Evolutionary conservation across 106 monocot genomes (phyloP), one percentile per base, ranked within the genome.

Genomic region (Vanilla planifolia): DNA sequence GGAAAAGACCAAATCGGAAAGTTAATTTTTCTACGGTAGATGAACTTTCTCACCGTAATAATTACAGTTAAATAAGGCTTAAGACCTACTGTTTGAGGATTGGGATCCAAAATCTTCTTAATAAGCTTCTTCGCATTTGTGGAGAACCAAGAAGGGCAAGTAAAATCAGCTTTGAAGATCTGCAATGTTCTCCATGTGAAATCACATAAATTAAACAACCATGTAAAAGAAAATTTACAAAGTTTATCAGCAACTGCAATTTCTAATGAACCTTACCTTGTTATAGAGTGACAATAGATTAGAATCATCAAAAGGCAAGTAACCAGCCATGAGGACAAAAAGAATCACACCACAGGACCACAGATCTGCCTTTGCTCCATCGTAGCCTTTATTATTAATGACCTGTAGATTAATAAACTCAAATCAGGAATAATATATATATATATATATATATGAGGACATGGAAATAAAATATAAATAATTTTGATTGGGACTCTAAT

Each of bases 281-380:
- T 83, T 83, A 59, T 95, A 89, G 47, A 89, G 64, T 17, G 77
- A 77, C 52, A 68, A 48, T 8, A 95, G 78, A 51, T 86, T 89
- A 15, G 77, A 28, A 62, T 85, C 94, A 36, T 94, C 94, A 73
- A 94, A 94, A 27, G 94, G 94, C 61, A 94, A 62, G 59, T 83
- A 86, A 22, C 94, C 94, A 11, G 94, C 82, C 85, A 94, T 83
- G 11, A 94, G 75, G 39, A 94, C 82, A 65, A 83, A 94, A 62
- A 94, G 89, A 52, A 94, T 85, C 21, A 94, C 82, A 7, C 94
- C 94, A 61, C 94, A 94, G 20, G 93, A 94, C 93, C 93, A 94
- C 21, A 94, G 76, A 66, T 94, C 93, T 43, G 93, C 93, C 67
- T 80, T 89, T 51, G 82, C 82, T 14, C 94, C 94, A 80, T 94